Evolutionary conservation across 2,329 filamentous ascomycete species (phyloP), one percentile per base, ranked within the genome.

Genomic region (Pleoardoris graminearum): DNA sequence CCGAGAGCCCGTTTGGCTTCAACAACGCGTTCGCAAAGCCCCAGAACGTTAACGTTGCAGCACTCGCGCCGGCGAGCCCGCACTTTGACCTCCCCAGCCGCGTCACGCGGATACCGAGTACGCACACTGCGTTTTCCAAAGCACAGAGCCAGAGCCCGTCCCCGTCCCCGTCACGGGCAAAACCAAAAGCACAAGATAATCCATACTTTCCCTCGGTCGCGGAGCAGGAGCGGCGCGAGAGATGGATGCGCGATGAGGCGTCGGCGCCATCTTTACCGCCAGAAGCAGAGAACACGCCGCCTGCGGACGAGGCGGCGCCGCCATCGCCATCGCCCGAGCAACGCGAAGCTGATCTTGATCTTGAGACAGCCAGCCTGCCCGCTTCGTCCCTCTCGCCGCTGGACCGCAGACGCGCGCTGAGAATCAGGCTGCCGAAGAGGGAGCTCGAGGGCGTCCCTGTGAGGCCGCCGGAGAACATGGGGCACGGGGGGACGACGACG

Each of bases 191-290:
- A 16, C 3, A 35, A 7, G 42, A 35, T 11, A 47, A 47, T n/a
- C 44, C 44, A 5, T 47, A 47, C 12, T 47, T 47, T 16, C 44
- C 44, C 3, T 29, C 33, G 14, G 37, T 38, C 16, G 44, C 32
- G 8, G 44, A 47, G 32, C 44, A 47, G 16, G 22, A 47, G 16
- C n/a, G 44, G 1, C 7, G 11, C 6, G 44, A 47, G 32, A n/a
- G 32, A 4, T 46, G 41, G 41, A 35, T 8, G 44, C n/a, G 33
- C 4, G 32, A 37, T 7, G n/a, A 21, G 6, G 44, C 32, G 23
- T 16, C 22, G 5, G 6, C 25, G 43, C 10, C 30, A 4, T 25
- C 21, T 8, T 30, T 22, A 10, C 21, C 22, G 23, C 12, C 16
- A 27, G 38, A 7, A 4, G 10, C 36, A 14, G 7, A 25, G 7